Evolutionary conservation across 306 rosid genomes (phyloP), one percentile per base, ranked within the genome.

Genomic region (Rosa multiflora): DNA sequence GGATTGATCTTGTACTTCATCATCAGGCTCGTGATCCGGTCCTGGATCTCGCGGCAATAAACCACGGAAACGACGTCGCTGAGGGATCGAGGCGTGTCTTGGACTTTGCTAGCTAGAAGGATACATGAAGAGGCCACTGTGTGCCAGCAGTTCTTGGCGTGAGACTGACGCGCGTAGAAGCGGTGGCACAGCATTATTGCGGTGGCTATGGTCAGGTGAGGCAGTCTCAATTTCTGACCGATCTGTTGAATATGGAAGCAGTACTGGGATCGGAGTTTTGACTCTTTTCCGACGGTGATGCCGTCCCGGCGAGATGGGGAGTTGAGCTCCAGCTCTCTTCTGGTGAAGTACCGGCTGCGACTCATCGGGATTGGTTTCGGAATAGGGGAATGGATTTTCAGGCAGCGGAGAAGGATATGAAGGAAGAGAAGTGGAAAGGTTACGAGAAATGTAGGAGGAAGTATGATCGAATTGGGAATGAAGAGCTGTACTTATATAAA

Each of bases 151-250:
- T 67, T 67, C 29, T 40, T 67, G 72, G 72, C 51, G 72, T 67
- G 72, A 40, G 72, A 40, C 49, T 67, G 72, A 20, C 49, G 72
- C 1, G 72, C 8, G 49, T 67, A 67, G 51, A 67, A 67, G 49
- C 72, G 72, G 72, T 67, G 72, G 49, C 72, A 67, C 4, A 67
- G 29, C 26, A 67, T 20, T 5, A 37, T 4, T 8, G 72, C 72
- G 8, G 72, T 40, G 49, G 72, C 72, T 18, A 10, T 20, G 14
- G 49, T 10, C 1, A 2, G 9, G 7, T 4, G 15, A 39, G 29
- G 29, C 29, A 67, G 13, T 8, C 14, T 67, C 8, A 67, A 43
- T 7, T 10, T 8, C 1, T 1, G 26, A 40, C 49, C 6, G 2
- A 1, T 0, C 29, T 15, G 14, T 6, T 67, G 6, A 1, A 67